Conservation (phyloP, 164 flowering plant genomes). For the Umbilicus rupestris region DNA sequence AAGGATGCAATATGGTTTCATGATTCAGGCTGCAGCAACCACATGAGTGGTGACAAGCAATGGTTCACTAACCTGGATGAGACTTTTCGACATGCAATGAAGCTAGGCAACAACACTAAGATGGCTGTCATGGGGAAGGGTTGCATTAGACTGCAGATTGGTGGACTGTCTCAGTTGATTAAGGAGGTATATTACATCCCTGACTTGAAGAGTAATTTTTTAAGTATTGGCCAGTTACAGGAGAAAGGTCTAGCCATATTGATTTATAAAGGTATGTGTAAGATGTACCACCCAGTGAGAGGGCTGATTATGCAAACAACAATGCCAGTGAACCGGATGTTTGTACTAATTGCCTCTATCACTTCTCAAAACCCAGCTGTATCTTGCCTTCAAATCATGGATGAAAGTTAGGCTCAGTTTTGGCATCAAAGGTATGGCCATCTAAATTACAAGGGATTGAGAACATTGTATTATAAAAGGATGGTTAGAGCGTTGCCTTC, state of each 20-base stretch:
- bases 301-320: background rate
- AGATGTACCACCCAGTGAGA: too few species aligned
- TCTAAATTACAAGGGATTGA: background rate
- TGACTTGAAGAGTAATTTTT: background rate
- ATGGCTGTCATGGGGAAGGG: background rate
- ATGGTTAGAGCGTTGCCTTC: too few species aligned
- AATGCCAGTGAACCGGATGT: background rate
- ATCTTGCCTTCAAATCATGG: background rate
- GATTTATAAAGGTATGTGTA: too few species aligned
- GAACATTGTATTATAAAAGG: background rate
- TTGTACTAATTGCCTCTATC: background rate
- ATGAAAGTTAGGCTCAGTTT: background rate
- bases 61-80: background rate
- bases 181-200: background rate
- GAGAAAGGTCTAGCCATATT: background rate
- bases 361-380: background rate
- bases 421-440: background rate
- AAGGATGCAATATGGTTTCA: background rate
- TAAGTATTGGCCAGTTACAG: background rate
- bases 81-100: background rate
- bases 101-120: background rate
- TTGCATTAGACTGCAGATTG: background rate
- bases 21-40: background rate
- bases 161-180: background rate
- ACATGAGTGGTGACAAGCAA: background rate